Conservation (phyloP, 2,329 filamentous ascomycete genomes). For the Epichloe gansuensis region DNA sequence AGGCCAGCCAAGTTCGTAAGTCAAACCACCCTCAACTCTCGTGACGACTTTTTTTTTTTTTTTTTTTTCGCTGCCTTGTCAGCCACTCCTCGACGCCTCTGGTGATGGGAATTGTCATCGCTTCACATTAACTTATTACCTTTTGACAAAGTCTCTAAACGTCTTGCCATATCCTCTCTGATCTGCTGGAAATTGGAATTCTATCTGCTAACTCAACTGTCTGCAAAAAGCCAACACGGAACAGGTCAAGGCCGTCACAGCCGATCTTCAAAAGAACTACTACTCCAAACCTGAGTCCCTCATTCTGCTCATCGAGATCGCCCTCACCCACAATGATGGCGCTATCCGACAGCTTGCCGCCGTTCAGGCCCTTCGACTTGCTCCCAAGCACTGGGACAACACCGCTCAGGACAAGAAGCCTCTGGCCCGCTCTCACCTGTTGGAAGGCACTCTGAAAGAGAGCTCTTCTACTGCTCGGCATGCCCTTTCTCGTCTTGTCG, state of each 20-base stretch:
- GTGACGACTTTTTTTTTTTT: neutral
- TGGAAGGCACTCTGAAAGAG: slow-evolving; percentile 76
- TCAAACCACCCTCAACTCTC: slow-evolving; percentile 13
- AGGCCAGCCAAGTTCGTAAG: slow-evolving; percentile 79
- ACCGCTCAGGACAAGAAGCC: slow-evolving; percentile 66
- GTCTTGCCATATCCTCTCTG: too few species aligned
- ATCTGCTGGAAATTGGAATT: neutral
- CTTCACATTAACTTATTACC: too few species aligned
- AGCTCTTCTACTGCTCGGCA: slow-evolving; percentile 66
- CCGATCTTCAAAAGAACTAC: slow-evolving; percentile 84
- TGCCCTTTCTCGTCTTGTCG: slow-evolving; percentile 77
- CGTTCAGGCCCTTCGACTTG: slow-evolving; percentile 75
- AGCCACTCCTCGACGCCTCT: neutral
- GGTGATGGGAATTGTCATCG: too few species aligned
- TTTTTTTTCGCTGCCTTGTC: slow-evolving; percentile 5
- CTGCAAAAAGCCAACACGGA: slow-evolving; percentile 63
- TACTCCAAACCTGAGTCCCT: slow-evolving; percentile 79
- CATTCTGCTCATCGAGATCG: slow-evolving; percentile 74
- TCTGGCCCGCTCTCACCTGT: slow-evolving; percentile 67
- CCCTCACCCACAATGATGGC: slow-evolving; percentile 62
- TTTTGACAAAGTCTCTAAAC: too few species aligned
- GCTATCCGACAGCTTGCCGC: slow-evolving; percentile 80
- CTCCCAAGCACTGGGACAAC: slow-evolving; percentile 73
- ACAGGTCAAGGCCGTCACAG: slow-evolving; percentile 79
- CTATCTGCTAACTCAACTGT: slow-evolving; percentile 21